Evolutionary conservation across 805 yeast species (phyloP), one percentile per base, ranked within the genome.

Genomic region (Starmerella ratchasimensis): DNA sequence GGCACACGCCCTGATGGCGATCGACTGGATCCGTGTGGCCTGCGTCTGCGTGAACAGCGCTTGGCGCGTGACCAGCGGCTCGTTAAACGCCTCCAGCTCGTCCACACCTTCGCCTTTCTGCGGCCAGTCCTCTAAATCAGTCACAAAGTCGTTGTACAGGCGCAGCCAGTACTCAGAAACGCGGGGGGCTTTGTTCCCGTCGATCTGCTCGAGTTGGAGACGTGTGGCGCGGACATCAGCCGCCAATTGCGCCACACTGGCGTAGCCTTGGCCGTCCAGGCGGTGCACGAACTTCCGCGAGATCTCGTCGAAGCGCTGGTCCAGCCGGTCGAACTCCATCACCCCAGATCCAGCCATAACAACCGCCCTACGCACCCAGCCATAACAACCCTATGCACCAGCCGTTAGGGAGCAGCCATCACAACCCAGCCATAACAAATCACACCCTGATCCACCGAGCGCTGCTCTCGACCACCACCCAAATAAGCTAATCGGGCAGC

Each of bases 61-160:
- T 14, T 23, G 10, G 19, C 39, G 31, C 20, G n/a, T 16, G 6
- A 23, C 10, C n/a, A 42, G 17, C 11, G 16, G n/a, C 4, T 14
- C 10, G 13, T 31, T 21, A 23, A 42, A 42, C 26, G n/a, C 21
- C 5, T 34, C 18, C 7, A 31, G 27, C 4, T 22, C 29, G 10
- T 30, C 20, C 7, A 7, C 13, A 3, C 8, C 26, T 5, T 8
- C 19, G 3, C 25, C 5, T 7, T 11, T 19, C n/a, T 28, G 21
- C 15, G 45, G 45, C 45, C 45, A 42, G 26, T 42, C 45, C 32
- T 42, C 45, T 5, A 36, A 26, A 18, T 31, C 18, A 1, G 38
- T 16, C 1, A 31, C 33, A 7, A 33, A 23, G 18, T 42, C 42
- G 22, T 39, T 42, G 9, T 33, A 5, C 6, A 35, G 14, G 13